Evolutionary conservation across 139 green algal species (phyloP), one percentile per base, ranked within the genome.

Genomic region (Micromonas pusilla): DNA sequence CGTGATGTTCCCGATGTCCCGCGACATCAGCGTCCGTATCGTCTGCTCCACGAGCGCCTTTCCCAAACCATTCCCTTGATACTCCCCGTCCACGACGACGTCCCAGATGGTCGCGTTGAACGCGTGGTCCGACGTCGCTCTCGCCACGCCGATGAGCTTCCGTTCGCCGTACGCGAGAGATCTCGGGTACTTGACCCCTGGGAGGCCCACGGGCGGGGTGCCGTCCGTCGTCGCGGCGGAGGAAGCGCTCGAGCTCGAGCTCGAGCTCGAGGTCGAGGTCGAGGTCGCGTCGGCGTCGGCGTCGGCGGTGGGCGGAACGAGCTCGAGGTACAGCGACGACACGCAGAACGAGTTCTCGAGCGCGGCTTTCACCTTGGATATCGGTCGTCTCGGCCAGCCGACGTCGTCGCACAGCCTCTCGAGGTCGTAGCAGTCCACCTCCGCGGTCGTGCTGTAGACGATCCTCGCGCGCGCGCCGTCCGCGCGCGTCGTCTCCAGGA

Each of bases 61-160:
- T 53, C 94, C 94, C 68, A 97, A 81, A 5, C 94, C 94, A 81
- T 96, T 86, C 5, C 86, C 84, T 80, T 87, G 85, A 71, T 91
- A 97, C 54, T 92, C 89, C 2, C 94, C 93, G 73, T 97, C 93
- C 30, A 98, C 89, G 21, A 97, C 79, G 19, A 98, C 92, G 81
- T 98, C 94, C 93, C 94, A 98, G 34, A 98, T 95, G 34, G 94
- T 98, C 52, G 94, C 94, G 74, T 98, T 98, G 88, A 98, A 98
- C 0, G 87, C 92, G 72, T 96, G 90, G 84, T 98, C 94, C 21
- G 79, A 90, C 2, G 94, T 98, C 36, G 89, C 92, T 2, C 94
- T 85, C 4, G 91, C 92, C 38, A 96, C 73, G 1, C 92, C 93
- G 21, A 97, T 88, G 1, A 97, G 82, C 32, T 76, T 76, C 20